phyloP scores from a whole-genome alignment of 257 asterid genomes.

The Thymus mandschuricus region DNA sequence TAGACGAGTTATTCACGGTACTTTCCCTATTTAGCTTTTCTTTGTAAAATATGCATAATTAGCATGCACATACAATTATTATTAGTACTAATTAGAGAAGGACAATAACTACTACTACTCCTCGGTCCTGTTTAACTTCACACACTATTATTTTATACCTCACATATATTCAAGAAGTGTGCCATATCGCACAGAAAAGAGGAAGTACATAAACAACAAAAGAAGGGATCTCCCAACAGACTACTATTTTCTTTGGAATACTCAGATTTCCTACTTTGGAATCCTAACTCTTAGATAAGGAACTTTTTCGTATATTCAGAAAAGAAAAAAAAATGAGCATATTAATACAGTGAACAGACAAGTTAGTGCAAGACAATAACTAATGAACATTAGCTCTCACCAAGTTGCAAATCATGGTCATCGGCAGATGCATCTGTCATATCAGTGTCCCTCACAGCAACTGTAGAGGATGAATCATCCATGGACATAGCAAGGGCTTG shows the following conservation, averaged over 20 bases:
- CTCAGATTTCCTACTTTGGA: not conserved
- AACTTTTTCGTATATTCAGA: not conserved
- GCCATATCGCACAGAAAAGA: too few species aligned
- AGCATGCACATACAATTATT: not conserved
- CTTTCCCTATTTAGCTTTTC: not conserved
- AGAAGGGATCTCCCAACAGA: conserved; percentile 9
- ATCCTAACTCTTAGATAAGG: not conserved
- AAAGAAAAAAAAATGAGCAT: not conserved
- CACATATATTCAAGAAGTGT: too few species aligned
- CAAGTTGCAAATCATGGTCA: conserved; percentile 93
- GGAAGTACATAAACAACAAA: not conserved
- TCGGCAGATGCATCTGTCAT: conserved; percentile 95
- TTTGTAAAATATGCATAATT: not conserved
- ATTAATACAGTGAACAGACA: conserved; percentile 10
- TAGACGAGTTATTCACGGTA: not conserved
- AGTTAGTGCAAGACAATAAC: not conserved
- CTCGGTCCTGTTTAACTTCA: too few species aligned
- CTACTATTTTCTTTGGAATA: conserved; percentile 6
- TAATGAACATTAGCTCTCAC: conserved; percentile 45
- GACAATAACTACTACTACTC: not conserved
- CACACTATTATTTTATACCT: too few species aligned
- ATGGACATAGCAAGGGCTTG: conserved; percentile 99
- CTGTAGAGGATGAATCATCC: conserved; percentile 79
- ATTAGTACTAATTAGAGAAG: not conserved
- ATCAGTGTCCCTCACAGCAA: conserved; percentile 76